Base-by-base conservation (phyloP, 1,139 yeast genomes). In the Hansenula lynferdii region DNA sequence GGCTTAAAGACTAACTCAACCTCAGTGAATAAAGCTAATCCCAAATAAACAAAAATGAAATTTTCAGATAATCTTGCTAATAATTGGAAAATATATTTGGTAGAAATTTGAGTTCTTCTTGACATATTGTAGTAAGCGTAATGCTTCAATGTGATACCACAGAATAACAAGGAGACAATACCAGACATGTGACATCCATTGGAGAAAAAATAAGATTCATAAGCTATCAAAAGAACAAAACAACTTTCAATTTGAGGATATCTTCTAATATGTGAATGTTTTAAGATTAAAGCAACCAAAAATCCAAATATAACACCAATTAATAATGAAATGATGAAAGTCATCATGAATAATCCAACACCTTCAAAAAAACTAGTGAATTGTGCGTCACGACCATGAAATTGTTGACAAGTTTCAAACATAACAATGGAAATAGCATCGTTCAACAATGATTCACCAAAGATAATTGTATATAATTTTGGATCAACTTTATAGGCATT, bases 141-240 rank as follows among this genome's bases (percentile, higher is more conserved):
- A 62, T 94, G 98, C 61, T 92, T 92, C 57, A 94, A 68, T 4
- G 98, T 92, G 46, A 94, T 90, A 39, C 98, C 98, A 60, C 97
- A 92, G 65, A 94, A 94, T 48, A 94, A 67, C 47, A 94, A 70
- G 2, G 97, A 87, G 8, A 94, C 99, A 52, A 92, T 94, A 35
- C 99, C 99, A 7, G 97, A 89, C 98, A 92, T 92, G 60, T 94
- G 98, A 51, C 98, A 94, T 31, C 98, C 99, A 58, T 92, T 94
- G 35, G 97, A 90, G 62, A 94, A 92, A 69, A 94, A 94, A 60
- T 94, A 94, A 0, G 97, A 86, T 51, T 90, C 96, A 58, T 94
- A 94, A 8, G 98, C 97, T 59, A 90, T 83, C 48, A 94, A 66
- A 37, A 92, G 67, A 20, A 94, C 95, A 45, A 94, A 63, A 60